Base-by-base conservation (phyloP, 2,329 filamentous ascomycete species). In the Onygenales sp. region DNA sequence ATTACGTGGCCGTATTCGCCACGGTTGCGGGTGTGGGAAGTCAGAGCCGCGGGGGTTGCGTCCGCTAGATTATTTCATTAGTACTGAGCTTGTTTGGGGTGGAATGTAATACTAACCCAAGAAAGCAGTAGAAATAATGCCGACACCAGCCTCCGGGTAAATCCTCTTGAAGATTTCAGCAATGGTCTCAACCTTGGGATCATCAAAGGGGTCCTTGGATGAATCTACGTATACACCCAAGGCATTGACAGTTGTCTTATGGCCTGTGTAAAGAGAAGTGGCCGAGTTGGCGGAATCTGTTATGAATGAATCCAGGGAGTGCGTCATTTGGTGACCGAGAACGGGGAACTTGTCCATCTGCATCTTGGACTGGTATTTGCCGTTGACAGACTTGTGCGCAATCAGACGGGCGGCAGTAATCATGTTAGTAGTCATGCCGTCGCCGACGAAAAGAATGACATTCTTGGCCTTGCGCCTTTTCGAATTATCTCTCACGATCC, bases 311-410 rank as follows among this genome's bases (percentile, higher is more conserved):
- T 92, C 87, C 64, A 93, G 82, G 1, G 87, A 91, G 70, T 92
- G 87, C 9, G 88, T 91, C 84, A 93, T 92, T 71, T 92, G 88
- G 68, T 94, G 88, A 17, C 88, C 88, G 9, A 92, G 66, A n/a
- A 91, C 80, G 2, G 88, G 88, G 71, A 93, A 93, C 64, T 89
- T 79, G 73, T 94, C 88, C 75, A 94, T 77, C 64, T 82, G 78
- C 78, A 94, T 79, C 53, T 77, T 79, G 54, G 79, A 82, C 74
- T 88, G 84, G 69, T 92, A 94, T 68, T 86, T 87, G 61, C 88
- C 88, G 64, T 94, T 93, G 76, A 92, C 79, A 60, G 79, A 85
- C 75, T 88, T 86, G 76, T 94, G 88, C 14, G 79, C 88, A 52
- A 94, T 83, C 53, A 93, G 76, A 59, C 88, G 85, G 52, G 88